Evolutionary conservation across 768 basidiomycete species (phyloP), one percentile per base, ranked within the genome.

Genomic region (Cystobasidium tubakii): DNA sequence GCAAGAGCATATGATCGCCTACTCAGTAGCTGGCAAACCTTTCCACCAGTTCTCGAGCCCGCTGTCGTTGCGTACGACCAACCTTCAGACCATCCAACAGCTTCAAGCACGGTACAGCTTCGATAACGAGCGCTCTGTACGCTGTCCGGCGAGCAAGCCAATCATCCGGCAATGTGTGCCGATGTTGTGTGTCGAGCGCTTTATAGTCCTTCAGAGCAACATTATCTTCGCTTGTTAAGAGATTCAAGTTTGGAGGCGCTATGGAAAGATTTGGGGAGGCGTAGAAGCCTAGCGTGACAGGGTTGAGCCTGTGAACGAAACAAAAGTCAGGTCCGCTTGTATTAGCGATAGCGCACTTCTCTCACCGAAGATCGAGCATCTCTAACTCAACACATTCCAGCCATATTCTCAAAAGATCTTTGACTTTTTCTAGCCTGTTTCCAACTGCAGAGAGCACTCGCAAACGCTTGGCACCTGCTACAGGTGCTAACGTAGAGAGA

Each of bases 251-350:
- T 7, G 43, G 31, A 25, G 62, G 21, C 19, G 19, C 62, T 33
- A 29, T 36, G 50, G 64, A 29, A n/a, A 60, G 29, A 60, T 71
- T 66, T 27, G 97, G 82, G 27, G 96, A 92, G 39, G 96, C 85
- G 81, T 99, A 98, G 89, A 92, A 95, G 6, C 91, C 91, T 13
- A 97, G 87, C 23, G 94, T 97, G 77, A 90, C 92, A 67, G 96
- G 94, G 80, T 99, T 99, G 92, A 97, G 96, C 82, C 88, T 83
- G 43, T 12, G 25, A 7, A 10, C 0, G 44, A 3, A 36, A 2
- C 6, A 46, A 9, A 12, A 1, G 33, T 69, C 36, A 63, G 42
- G 3, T 3, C 13, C 7, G 1, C 0, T 1, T 9, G 23, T 0
- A 6, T 9, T 39, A 21, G 1, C 9, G 21, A 21, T 1, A 29